phyloP scores from a whole-genome alignment of 163 green algal species.

The Scenedesmus sp. region DNA sequence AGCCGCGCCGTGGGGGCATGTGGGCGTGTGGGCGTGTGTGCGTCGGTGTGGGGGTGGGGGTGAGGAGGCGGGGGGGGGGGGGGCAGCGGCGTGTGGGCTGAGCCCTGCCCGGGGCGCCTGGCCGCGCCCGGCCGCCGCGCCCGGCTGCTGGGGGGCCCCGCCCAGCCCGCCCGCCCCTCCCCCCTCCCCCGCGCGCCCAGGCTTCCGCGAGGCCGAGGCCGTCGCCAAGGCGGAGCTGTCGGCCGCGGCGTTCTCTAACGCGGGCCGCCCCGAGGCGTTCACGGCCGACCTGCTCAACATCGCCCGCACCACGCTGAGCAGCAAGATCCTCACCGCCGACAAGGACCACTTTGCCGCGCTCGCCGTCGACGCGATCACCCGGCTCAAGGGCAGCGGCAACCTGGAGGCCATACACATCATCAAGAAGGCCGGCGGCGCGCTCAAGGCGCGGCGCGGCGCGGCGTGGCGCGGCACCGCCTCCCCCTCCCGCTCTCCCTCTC shows the following conservation, averaged over 20 bases:
- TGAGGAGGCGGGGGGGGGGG: neutral
- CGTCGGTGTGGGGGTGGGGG: neutral
- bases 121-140: too few species aligned
- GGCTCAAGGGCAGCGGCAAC: conserved; percentile 88
- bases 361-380: conserved; percentile 94
- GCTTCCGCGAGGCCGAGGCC: conserved; percentile 83
- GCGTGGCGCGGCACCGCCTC: too few species aligned
- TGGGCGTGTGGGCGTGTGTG: too few species aligned
- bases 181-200: conserved; percentile 50
- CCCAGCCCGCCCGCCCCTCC: neutral
- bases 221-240: conserved; percentile 67
- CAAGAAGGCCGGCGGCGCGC: conserved; percentile 95
- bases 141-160: neutral
- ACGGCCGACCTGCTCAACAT: conserved; percentile 95
- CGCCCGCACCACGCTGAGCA: conserved; percentile 93
- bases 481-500: too few species aligned
- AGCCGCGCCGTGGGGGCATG: neutral
- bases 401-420: conserved; percentile 99
- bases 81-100: neutral
- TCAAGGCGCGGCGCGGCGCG: conserved; percentile 60
- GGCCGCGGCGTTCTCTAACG: conserved; percentile 76
- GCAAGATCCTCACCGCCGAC: conserved; percentile 89
- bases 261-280: conserved; percentile 64
- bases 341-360: conserved; percentile 96
- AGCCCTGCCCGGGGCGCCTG: too few species aligned